These are phyloP conservation scores for Syncephalis plumigaleata DNA, from an alignment of 371 early-diverging fungal species.

Conservation along the genomic window DNA sequence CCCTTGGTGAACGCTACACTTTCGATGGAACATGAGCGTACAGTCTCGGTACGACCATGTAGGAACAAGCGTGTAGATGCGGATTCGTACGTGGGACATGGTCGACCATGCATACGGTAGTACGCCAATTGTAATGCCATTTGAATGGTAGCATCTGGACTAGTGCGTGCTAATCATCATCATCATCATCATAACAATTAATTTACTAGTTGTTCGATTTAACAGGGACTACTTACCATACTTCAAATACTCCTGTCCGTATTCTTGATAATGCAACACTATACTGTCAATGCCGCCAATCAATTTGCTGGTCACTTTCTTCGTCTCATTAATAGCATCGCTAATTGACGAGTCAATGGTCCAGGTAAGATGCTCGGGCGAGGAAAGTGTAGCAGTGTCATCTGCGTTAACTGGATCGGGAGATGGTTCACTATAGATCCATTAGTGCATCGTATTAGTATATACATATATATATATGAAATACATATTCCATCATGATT, in stretches of 20 bases:
- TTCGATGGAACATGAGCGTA: constrained; percentile 48
- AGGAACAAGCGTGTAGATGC: constrained; percentile 57
- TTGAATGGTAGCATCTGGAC: constrained; percentile 69
- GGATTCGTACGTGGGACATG: constrained; percentile 55
- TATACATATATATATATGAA: not conserved
- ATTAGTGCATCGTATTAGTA: not conserved
- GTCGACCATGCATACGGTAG: constrained; percentile 33
- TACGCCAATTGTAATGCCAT: constrained; percentile 64
- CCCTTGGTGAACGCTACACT: constrained; percentile 38
- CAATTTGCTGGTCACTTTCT: constrained; percentile 31
- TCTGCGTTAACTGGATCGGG: constrained; percentile 21
- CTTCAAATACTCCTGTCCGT: constrained; percentile 74
- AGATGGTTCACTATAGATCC: constrained; percentile 38
- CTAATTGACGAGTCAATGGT: constrained; percentile 22
- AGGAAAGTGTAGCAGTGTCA: constrained; percentile 14
- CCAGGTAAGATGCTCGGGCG: constrained; percentile 45
- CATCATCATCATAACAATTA: not conserved
- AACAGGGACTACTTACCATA: constrained; percentile 21
- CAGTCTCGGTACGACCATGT: constrained; percentile 78
- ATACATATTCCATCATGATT: not conserved
- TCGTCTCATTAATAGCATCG: constrained; percentile 32
- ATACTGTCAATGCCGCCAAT: constrained; percentile 53
- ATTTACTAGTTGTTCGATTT: not conserved
- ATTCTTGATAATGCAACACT: constrained; percentile 44
- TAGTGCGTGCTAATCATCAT: constrained; percentile 24